phyloP scores from a whole-genome alignment of 2,329 filamentous ascomycete genomes.

The Aureobasidium sp. region DNA sequence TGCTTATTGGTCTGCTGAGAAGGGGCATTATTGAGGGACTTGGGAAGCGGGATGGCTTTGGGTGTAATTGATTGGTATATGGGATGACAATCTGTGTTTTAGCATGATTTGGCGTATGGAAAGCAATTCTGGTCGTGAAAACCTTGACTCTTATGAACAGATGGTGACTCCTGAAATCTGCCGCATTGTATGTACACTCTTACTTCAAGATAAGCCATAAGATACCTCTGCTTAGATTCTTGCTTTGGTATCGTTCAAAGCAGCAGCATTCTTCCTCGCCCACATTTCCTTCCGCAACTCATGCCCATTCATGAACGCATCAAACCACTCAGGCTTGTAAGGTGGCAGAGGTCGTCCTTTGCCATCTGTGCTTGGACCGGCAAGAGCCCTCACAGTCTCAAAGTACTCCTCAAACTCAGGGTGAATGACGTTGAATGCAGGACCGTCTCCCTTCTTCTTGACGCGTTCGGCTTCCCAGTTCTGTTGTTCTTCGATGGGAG shows the following conservation, averaged over 20 bases:
- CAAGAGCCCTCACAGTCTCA: slow-evolving; percentile 43
- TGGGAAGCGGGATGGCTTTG: no score
- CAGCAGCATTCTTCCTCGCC: slow-evolving; percentile 13
- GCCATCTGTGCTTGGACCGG: slow-evolving; percentile 35
- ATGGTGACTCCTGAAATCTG: accelerated
- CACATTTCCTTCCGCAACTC: slow-evolving; percentile 13
- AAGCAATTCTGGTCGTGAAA: no score
- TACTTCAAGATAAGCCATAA: no score
- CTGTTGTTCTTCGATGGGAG: slow-evolving; percentile 40
- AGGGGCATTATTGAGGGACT: neutral
- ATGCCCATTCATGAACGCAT: slow-evolving; percentile 11
- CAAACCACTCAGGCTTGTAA: slow-evolving; percentile 12
- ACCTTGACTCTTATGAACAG: no score
- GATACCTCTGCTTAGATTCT: neutral
- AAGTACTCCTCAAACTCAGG: slow-evolving; percentile 60
- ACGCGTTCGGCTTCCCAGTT: slow-evolving; percentile 52
- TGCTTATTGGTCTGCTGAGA: slow-evolving; percentile 5
- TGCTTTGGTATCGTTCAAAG: neutral
- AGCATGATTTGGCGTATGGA: no score
- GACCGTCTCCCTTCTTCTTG: slow-evolving; percentile 45
- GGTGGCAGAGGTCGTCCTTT: slow-evolving; percentile 33
- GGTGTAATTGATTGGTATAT: no score
- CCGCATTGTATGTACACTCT: no score
- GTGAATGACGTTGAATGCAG: slow-evolving; percentile 47
- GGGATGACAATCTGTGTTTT: no score